Percentiles rank a stretch among this genome's conserved stretches.
Conservation (phyloP, 208 protist species). For the Leishmania gerbilli region DNA sequence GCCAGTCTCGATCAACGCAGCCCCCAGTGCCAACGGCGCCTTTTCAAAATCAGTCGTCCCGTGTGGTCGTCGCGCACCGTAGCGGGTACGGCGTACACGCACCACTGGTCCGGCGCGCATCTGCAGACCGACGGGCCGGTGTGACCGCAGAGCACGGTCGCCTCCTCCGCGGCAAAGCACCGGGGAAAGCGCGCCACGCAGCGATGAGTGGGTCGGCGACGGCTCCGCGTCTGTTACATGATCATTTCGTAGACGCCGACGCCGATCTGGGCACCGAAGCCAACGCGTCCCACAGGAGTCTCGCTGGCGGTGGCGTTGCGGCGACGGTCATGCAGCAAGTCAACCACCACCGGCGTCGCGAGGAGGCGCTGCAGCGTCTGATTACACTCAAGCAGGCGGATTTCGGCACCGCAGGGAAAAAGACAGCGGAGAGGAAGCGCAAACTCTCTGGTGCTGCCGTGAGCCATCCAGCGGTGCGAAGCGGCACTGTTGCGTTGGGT, state of each 20-base stretch:
- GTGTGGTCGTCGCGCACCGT: background rate
- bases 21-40: background rate
- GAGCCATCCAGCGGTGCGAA: background rate
- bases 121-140: background rate
- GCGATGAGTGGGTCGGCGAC: background rate
- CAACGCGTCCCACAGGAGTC: background rate
- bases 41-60: background rate
- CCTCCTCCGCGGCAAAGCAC: background rate
- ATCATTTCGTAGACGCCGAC: background rate
- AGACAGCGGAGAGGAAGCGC: background rate
- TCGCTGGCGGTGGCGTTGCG: conserved; percentile 2
- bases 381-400: conserved; percentile 24
- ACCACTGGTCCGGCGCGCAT: conserved; percentile 15
- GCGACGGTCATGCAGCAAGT: conserved; percentile 46
- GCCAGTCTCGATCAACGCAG: background rate
- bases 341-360: conserved; percentile 46
- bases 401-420: conserved; percentile 1
- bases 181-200: background rate
- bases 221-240: background rate
- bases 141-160: background rate
- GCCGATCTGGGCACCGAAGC: conserved; percentile 1
- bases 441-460: conserved; percentile 4
- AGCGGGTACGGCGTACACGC: conserved; percentile 9
- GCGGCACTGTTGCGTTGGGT: conserved; percentile 6
- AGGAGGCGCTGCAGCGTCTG: conserved; percentile 40